phyloP scores from a whole-genome alignment of 2,329 filamentous ascomycete species.

The Epichloe uncinata region DNA sequence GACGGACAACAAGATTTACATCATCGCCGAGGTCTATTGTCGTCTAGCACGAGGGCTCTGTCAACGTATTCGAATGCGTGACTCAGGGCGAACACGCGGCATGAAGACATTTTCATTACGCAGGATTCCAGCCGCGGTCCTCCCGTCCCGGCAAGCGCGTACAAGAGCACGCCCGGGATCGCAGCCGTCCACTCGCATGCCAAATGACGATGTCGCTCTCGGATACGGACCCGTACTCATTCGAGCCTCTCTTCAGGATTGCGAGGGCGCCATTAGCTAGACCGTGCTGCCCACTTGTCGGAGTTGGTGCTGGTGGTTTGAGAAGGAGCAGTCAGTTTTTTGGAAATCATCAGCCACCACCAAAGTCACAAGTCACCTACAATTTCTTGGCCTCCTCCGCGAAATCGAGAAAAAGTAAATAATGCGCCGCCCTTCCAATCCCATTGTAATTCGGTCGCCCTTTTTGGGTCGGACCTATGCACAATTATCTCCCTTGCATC shows the following conservation, averaged over 20 bases:
- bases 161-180: neutral
- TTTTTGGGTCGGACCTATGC: neutral
- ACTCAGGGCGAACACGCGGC: neutral
- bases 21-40: neutral
- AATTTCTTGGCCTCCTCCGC: too few relatives aligned
- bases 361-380: too few relatives aligned
- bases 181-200: neutral
- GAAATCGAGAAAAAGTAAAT: too few relatives aligned
- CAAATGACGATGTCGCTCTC: neutral
- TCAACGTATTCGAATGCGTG: neutral
- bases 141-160: neutral
- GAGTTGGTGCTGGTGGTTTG: too few relatives aligned
- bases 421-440: neutral
- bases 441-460: neutral
- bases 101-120: neutral
- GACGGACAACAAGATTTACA: neutral
- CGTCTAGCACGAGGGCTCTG: neutral
- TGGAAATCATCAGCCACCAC: too few relatives aligned
- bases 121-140: conserved; percentile 1
- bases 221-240: too few relatives aligned
- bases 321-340: too few relatives aligned
- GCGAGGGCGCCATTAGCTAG: too few relatives aligned
- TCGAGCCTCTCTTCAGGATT: too few relatives aligned
- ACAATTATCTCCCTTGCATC: neutral
- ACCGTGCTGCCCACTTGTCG: too few relatives aligned